phyloP scores from a whole-genome alignment of 176 grass and related monocot species.

The Oryza brachyantha region DNA sequence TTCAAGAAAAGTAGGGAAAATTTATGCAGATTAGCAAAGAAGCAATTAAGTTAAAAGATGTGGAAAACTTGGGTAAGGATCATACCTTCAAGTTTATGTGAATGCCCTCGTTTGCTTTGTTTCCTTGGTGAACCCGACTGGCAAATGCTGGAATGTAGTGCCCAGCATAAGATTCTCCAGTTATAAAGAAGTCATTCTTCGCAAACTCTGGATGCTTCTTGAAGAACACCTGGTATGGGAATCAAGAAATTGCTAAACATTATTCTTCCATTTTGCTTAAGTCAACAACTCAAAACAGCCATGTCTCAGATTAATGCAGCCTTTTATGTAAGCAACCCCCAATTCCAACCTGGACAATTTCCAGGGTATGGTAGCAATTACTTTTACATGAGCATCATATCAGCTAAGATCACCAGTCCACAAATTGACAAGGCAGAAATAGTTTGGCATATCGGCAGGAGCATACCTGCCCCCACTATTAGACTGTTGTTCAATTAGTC shows the following conservation, averaged over 20 bases:
- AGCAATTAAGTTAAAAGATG: neutral
- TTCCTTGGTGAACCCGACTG: constrained; percentile 74
- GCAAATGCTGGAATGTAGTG: constrained; percentile 98
- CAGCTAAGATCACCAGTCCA: neutral
- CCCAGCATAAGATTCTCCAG: constrained; percentile 96
- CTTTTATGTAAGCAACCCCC: neutral
- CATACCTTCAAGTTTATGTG: constrained; percentile 88
- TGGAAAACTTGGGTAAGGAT: neutral
- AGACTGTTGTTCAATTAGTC: neutral
- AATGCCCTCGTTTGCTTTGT: constrained; percentile 85
- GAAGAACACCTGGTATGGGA: constrained; percentile 68
- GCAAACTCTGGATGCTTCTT: constrained; percentile 73
- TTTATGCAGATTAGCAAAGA: neutral
- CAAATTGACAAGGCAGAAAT: neutral
- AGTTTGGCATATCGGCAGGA: neutral
- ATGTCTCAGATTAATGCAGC: neutral
- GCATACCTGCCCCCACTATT: neutral
- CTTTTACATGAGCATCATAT: neutral
- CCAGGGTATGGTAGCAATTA: neutral
- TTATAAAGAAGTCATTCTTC: constrained; percentile 85
- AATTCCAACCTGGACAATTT: neutral
- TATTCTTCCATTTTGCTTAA: neutral
- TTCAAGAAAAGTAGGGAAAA: constrained; percentile 23
- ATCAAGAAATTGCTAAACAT: neutral
- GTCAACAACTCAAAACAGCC: neutral